Conservation (phyloP, 1,284 basidiomycete genomes). For the Salmacisia buchloeana region DNA sequence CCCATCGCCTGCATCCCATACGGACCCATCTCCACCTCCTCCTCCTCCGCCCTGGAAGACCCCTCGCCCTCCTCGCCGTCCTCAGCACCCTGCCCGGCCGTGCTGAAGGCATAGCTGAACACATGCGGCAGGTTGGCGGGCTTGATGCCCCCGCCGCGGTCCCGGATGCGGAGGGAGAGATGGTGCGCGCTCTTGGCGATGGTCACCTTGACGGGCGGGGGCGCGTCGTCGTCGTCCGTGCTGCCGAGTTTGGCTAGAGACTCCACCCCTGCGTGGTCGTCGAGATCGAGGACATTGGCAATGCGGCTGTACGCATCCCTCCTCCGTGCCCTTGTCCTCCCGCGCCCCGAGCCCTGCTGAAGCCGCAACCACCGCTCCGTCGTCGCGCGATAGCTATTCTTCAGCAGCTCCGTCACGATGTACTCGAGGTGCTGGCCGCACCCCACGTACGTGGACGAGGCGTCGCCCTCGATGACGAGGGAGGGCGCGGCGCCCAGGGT, state of each 20-base stretch:
- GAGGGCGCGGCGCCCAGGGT: constrained; percentile 68
- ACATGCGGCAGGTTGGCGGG: constrained; percentile 69
- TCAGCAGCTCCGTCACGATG: constrained; percentile 61
- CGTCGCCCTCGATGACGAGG: constrained; percentile 29
- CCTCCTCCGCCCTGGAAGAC: constrained; percentile 59
- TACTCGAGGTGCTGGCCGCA: constrained; percentile 85
- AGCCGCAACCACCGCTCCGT: constrained; percentile 22
- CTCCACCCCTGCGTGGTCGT: not conserved
- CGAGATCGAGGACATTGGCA: not conserved
- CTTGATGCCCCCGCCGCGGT: constrained; percentile 77
- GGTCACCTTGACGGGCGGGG: constrained; percentile 65
- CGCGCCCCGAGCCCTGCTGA: constrained; percentile 2
- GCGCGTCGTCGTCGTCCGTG: not conserved
- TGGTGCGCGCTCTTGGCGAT: constrained; percentile 61
- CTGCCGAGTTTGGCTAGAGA: too few species aligned
- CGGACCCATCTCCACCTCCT: constrained; percentile 66
- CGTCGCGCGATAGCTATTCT: constrained; percentile 83
- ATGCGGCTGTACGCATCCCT: not conserved
- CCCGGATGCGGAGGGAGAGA: constrained; percentile 72
- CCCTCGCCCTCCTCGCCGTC: constrained; percentile 61
- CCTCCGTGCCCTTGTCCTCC: constrained; percentile 13
- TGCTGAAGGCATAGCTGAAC: constrained; percentile 86
- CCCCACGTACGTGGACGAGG: constrained; percentile 58
- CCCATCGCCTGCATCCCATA: constrained; percentile 62
- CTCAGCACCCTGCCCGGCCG: constrained; percentile 60